Conservation (phyloP, 192 early-diverging fungal genomes). For the Coemansia pectinata region DNA sequence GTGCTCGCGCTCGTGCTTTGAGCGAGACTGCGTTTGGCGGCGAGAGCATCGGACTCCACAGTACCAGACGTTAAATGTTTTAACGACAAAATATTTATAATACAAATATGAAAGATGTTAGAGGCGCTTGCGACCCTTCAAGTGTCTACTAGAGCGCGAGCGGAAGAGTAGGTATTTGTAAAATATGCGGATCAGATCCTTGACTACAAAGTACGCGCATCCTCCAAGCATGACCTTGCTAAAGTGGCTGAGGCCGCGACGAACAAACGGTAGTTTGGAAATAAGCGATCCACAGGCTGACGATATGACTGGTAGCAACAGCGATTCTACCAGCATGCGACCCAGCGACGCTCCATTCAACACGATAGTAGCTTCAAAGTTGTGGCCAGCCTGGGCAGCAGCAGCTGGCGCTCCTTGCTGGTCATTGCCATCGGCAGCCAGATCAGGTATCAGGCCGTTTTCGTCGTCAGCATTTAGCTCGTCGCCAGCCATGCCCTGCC, state of each 20-base stretch:
- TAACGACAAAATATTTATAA: background rate
- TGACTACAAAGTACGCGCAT: conserved; percentile 59
- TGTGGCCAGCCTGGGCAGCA: conserved; percentile 17
- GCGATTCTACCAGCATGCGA: conserved; percentile 63
- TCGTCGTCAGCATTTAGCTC: background rate
- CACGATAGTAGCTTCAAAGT: conserved; percentile 58
- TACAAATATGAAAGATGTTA: conserved; percentile 3
- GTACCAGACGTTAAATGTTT: background rate
- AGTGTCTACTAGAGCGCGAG: conserved; percentile 40
- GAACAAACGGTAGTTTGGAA: conserved; percentile 53
- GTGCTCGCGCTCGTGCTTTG: conserved; percentile 32
- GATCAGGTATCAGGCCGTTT: background rate
- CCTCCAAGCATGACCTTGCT: conserved; percentile 58
- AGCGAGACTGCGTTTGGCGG: conserved; percentile 24
- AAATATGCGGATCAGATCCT: conserved; percentile 62
- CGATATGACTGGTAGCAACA: conserved; percentile 68
- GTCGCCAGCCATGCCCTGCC: background rate
- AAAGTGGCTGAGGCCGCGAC: conserved; percentile 57
- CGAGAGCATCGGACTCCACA: conserved; percentile 30
- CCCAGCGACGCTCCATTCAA: conserved; percentile 59
- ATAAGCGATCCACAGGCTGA: conserved; percentile 61
- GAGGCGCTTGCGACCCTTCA: conserved; percentile 45
- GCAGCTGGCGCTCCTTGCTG: conserved; percentile 1
- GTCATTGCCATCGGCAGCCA: conserved; percentile 4
- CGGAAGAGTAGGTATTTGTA: conserved; percentile 59